Evolutionary conservation across 306 rosid species (phyloP), one percentile per base, ranked within the genome.

Genomic region (Glycine latifolia): DNA sequence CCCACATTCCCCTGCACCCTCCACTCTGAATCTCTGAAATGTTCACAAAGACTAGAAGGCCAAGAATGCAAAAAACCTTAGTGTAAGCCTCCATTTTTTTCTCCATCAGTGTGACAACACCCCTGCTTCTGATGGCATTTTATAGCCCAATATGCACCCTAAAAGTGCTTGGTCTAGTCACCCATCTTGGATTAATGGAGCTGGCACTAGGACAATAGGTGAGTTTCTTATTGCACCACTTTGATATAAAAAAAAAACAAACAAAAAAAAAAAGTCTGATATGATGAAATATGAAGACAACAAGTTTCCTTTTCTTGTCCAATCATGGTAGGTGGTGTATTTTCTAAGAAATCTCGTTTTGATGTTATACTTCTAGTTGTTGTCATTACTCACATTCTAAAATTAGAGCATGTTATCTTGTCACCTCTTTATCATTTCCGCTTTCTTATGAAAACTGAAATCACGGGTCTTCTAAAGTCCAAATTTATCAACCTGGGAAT

Each of bases 1-100:
- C 1, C 93, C 93, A 78, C 93, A 89, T 26, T 88, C 87, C 10
- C 91, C 81, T 26, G 86, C 87, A 67, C 78, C 85, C n/a, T 82
- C 84, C 67, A 70, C 87, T 43, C 15, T 76, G 80, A 39, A 88
- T 4, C 54, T 73, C 81, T 68, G 72, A 73, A 50, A n/a, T 62
- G 82, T 86, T 75, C n/a, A 77, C 72, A 50, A 82, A 10, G 7
- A 76, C 75, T 43, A 91, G 33, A 73, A 87, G 60, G 39, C 84
- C 88, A 61, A 86, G 63, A 62, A 89, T 2, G 87, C 59, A 80
- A 5, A 86, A 67, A 5, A 72, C 67, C 82, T 89, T 84, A 63
- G 37, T 44, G 11, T 80, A 26, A 81, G 54, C 17, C 11, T 84
- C 85, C 87, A 85, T 87, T 54, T 49, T 54, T 49, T 17, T 4